A percentile compares a stretch with the other conserved stretches of the same genome.
Evolutionary conservation across 345 rosid genomes (phyloP).

Genomic region (Populus pruinosa): DNA sequence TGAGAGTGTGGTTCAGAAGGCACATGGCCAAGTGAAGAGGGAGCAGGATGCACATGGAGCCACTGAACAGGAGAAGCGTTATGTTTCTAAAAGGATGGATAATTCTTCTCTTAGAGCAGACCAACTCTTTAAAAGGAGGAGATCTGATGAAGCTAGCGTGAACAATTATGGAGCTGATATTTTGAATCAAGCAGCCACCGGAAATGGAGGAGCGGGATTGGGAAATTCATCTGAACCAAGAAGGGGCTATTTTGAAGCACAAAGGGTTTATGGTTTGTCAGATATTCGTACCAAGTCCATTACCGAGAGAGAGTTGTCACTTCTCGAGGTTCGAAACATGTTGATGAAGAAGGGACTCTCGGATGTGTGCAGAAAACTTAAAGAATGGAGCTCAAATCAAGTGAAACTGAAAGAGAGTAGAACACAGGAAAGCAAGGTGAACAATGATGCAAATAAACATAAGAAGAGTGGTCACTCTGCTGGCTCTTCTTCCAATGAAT

Average conservation of each 20-base stretch:
- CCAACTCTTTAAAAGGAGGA: slow-evolving; percentile 44
- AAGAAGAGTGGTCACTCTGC: slow-evolving; percentile 5
- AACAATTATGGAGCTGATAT: slow-evolving; percentile 28
- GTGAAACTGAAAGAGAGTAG: slow-evolving; percentile 30
- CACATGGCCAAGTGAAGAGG: slow-evolving; percentile 39
- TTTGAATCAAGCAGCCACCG: slow-evolving; percentile 5
- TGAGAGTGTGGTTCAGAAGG: slow-evolving; percentile 32
- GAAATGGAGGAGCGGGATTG: slow-evolving; percentile 28
- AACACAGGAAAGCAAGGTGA: slow-evolving; percentile 26
- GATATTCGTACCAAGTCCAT: slow-evolving; percentile 24
- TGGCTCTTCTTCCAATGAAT: slow-evolving; percentile 14
- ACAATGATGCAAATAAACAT: slow-evolving; percentile 18
- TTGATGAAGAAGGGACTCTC: slow-evolving; percentile 44
- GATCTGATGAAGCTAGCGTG: slow-evolving; percentile 29
- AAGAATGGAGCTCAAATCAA: slow-evolving; percentile 34
- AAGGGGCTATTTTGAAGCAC: slow-evolving; percentile 31
- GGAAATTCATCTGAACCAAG: slow-evolving; percentile 26
- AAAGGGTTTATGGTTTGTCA: slow-evolving; percentile 32
- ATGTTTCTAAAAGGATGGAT: slow-evolving; percentile 12
- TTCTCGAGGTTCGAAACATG: slow-evolving; percentile 47
- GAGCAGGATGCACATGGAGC: slow-evolving; percentile 35
- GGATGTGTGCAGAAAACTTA: slow-evolving; percentile 44
- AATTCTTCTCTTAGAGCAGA: slow-evolving; percentile 27
- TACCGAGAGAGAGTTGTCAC: slow-evolving; percentile 42
- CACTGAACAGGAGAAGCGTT: slow-evolving; percentile 2